Evolutionary conservation across 192 early-diverging fungal genomes (phyloP).

Genomic region (Podila epicladia): DNA sequence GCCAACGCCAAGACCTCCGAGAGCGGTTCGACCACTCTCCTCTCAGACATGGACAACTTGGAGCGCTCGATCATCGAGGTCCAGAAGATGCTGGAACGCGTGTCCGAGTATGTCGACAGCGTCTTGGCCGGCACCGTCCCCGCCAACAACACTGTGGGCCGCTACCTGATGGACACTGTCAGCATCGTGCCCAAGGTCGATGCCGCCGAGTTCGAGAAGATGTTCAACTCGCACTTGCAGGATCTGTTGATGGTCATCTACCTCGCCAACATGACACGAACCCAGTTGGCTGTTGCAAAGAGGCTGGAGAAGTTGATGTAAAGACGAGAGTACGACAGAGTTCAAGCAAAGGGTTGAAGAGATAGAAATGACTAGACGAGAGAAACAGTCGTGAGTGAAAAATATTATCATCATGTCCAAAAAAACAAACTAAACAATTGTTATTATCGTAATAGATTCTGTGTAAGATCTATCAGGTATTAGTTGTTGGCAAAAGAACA

Average conservation of each 20-base stretch:
- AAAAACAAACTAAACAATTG: constrained; percentile 2
- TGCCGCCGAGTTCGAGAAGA: constrained; percentile 84
- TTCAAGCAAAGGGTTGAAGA: neutral
- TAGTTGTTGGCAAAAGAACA: no score
- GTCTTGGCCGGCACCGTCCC: constrained; percentile 68
- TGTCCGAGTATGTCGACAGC: constrained; percentile 81
- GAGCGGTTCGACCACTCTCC: constrained; percentile 63
- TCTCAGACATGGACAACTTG: constrained; percentile 93
- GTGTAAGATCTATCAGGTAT: no score
- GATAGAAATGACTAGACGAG: constrained; percentile 3
- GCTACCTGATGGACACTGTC: constrained; percentile 93
- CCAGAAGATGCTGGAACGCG: constrained; percentile 85
- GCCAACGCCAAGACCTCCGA: constrained; percentile 66
- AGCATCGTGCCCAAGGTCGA: constrained; percentile 90
- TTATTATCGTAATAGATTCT: no score
- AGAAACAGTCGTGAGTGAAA: neutral
- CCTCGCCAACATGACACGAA: constrained; percentile 93
- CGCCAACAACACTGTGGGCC: constrained; percentile 85
- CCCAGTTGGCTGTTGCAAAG: constrained; percentile 95
- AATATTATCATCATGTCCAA: neutral
- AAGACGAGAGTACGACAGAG: neutral
- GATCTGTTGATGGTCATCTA: constrained; percentile 98
- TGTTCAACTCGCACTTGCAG: constrained; percentile 95
- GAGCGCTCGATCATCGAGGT: constrained; percentile 82
- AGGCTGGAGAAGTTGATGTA: constrained; percentile 83